phyloP scores from a whole-genome alignment of 345 rosid genomes.

The Syzygium aromaticum region DNA sequence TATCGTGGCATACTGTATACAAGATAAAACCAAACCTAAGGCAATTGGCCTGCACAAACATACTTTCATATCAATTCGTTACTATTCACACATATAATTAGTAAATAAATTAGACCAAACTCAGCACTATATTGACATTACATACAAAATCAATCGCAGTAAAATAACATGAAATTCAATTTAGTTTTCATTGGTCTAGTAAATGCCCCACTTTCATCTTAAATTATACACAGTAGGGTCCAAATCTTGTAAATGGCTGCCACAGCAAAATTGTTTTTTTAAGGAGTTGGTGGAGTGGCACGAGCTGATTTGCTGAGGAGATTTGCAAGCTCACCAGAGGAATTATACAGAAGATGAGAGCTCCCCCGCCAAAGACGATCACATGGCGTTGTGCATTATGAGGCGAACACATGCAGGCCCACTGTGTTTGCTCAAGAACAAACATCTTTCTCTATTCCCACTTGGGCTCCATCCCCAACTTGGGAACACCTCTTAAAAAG shows the following conservation, averaged over 20 bases:
- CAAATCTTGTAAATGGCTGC: neutral
- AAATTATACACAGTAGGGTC: neutral
- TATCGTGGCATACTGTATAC: too few species aligned
- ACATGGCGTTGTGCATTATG: slow-evolving; percentile 49
- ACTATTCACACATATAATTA: neutral
- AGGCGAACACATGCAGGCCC: slow-evolving; percentile 62
- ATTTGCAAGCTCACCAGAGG: neutral
- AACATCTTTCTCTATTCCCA: slow-evolving; percentile 54
- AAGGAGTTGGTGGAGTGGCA: neutral
- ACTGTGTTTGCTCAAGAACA: slow-evolving; percentile 50
- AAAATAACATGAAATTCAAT: neutral
- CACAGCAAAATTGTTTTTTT: neutral
- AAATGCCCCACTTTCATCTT: neutral
- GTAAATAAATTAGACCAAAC: neutral
- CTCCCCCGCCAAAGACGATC: slow-evolving; percentile 19
- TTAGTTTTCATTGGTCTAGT: neutral
- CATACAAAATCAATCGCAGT: neutral
- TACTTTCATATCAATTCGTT: neutral
- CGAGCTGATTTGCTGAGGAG: neutral
- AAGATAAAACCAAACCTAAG: neutral
- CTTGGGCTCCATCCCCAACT: slow-evolving; percentile 50
- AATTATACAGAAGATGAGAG: slow-evolving; percentile 6
- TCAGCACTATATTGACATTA: neutral
- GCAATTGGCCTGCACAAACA: neutral
- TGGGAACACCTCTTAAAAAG: slow-evolving; percentile 29